Evolutionary conservation across 805 yeast genomes (phyloP), one percentile per base, ranked within the genome.

Genomic region (Myxozyma udenii): DNA sequence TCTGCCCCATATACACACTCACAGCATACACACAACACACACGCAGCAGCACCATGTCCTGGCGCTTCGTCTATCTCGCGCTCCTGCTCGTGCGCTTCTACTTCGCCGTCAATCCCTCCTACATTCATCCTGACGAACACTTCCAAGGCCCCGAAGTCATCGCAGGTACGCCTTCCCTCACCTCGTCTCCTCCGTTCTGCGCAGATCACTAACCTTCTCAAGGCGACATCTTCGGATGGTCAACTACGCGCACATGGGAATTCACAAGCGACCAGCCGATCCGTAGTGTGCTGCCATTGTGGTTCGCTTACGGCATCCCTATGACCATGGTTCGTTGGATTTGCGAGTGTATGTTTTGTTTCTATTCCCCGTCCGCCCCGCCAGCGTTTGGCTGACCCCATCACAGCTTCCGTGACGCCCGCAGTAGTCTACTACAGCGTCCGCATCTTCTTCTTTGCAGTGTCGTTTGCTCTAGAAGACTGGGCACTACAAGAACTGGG

Each of bases 51-150:
- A 35, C 36, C 30, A 48, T 55, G 57, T 48, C 60, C 37, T 55
- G 60, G 60, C 43, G 51, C n/a, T 57, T 53, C 24, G 41, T 51
- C 3, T 55, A 55, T 36, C 49, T 55, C 25, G 26, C 41, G 11
- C 47, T 57, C 24, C 47, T 60, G 35, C 24, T 53, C 25, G 44
- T 79, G 24, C 65, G 87, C 46, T 68, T 84, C 21, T 70, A 77
- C 23, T 71, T 87, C 41, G 81, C 85, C 0, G 65, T 85, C 1
- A 80, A 84, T 49, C 76, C 84, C 26, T 87, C 96, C 0, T 93
- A 95, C 65, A 82, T 93, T 43, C 99, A 95, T 61, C 99, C 99
- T 0, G 99, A 93, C 73, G 99, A 93, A 70, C 96, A 90, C 66
- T 87, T 87, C 66, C 99, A 95, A 66, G 79, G 83, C n/a, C 78